A percentile compares a stretch with the other conserved stretches of the same genome.
Evolutionary conservation across 768 basidiomycete genomes (phyloP).

Genomic region (Suillus sp.): DNA sequence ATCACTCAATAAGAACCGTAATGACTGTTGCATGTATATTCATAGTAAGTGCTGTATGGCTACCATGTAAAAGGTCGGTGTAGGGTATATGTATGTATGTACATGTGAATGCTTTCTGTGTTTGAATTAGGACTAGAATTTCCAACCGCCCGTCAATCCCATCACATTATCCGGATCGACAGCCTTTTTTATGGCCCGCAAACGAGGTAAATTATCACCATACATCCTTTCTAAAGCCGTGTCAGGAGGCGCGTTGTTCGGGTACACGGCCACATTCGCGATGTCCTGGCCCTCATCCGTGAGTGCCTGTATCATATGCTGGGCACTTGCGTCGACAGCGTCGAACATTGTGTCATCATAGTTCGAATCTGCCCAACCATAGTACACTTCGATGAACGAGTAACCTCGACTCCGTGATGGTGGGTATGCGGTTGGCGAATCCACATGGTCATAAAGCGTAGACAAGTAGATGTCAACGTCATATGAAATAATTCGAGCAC

Average conservation of each 20-base stretch:
- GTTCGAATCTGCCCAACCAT: neutral
- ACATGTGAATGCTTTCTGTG: neutral
- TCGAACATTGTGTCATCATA: neutral
- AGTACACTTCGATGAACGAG: neutral
- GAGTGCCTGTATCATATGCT: neutral
- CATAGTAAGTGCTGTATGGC: neutral
- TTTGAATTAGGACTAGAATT: neutral
- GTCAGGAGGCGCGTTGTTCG: neutral
- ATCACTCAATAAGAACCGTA: neutral
- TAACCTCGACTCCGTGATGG: constrained; percentile 30
- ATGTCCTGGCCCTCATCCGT: neutral
- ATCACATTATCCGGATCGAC: neutral
- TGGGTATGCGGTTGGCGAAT: constrained; percentile 45
- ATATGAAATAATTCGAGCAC: constrained; percentile 17
- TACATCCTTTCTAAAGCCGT: neutral
- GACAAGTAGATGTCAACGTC: constrained; percentile 52
- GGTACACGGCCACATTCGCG: neutral
- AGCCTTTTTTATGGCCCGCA: neutral
- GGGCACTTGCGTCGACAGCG: neutral
- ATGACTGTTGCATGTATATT: neutral
- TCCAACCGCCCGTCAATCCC: neutral
- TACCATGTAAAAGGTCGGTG: neutral
- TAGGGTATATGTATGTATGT: neutral
- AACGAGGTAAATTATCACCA: neutral
- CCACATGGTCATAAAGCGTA: constrained; percentile 38